Evolutionary conservation across 345 rosid species (phyloP).

Genomic region (Eutrema japonicum): DNA sequence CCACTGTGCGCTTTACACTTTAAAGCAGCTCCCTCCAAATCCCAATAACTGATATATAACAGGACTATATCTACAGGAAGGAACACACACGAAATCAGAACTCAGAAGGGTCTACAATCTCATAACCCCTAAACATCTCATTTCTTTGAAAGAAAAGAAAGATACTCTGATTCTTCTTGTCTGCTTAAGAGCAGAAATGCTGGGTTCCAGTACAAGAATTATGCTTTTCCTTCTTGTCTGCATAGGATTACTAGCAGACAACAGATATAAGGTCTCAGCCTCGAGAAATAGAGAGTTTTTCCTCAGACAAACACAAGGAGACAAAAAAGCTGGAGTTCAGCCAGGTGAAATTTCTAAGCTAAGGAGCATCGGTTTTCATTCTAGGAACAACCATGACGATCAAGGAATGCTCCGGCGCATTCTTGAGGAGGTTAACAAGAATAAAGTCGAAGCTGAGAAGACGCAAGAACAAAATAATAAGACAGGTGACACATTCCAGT

Average conservation of each 20-base stretch:
- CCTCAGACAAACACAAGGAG: slow-evolving; percentile 43
- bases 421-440: slow-evolving; percentile 47
- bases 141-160: slow-evolving; percentile 49
- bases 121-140: slow-evolving; percentile 42
- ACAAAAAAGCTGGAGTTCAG: slow-evolving; percentile 38
- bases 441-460: slow-evolving; percentile 46
- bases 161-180: slow-evolving; percentile 51
- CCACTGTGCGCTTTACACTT: slow-evolving; percentile 68
- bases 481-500: slow-evolving; percentile 55
- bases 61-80: slow-evolving; percentile 61
- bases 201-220: slow-evolving; percentile 53
- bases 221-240: slow-evolving; percentile 59
- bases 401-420: slow-evolving; percentile 44
- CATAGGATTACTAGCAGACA: slow-evolving; percentile 56
- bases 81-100: slow-evolving; percentile 46
- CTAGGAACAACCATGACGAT: slow-evolving; percentile 41
- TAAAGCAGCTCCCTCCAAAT: slow-evolving; percentile 51
- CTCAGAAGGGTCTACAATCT: slow-evolving; percentile 44
- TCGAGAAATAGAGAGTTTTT: slow-evolving; percentile 51
- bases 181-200: slow-evolving; percentile 47
- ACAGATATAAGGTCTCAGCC: slow-evolving; percentile 52
- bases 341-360: slow-evolving; percentile 47
- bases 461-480: slow-evolving; percentile 44
- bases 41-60: slow-evolving; percentile 58
- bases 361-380: slow-evolving; percentile 43